Conservation (phyloP, 202 grass and related monocot genomes). For the Saccharum hybrid region DNA sequence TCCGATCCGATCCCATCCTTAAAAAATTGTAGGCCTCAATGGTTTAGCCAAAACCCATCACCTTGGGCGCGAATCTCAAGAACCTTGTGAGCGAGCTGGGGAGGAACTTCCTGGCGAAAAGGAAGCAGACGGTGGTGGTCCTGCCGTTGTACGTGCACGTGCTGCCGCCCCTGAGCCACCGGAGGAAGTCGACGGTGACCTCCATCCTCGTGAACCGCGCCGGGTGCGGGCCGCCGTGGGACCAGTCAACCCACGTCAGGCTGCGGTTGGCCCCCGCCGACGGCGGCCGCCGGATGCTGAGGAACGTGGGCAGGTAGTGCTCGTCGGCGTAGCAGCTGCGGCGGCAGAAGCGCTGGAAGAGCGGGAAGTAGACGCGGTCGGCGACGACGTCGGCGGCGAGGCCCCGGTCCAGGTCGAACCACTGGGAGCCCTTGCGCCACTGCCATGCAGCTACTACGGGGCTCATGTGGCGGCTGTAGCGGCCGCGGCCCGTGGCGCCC, state of each 20-base stretch:
- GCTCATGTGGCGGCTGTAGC: slow-evolving; percentile 60
- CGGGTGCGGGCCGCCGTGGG: slow-evolving; percentile 62
- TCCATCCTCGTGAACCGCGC: slow-evolving; percentile 56
- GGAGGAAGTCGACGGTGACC: slow-evolving; percentile 64
- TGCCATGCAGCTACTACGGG: slow-evolving; percentile 39
- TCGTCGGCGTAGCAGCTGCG: slow-evolving; percentile 71
- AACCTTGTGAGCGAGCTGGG: slow-evolving; percentile 73
- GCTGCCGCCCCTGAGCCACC: slow-evolving; percentile 54
- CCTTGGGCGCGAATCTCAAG: slow-evolving; percentile 74
- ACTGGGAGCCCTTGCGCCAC: slow-evolving; percentile 89
- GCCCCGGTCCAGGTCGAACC: slow-evolving; percentile 68
- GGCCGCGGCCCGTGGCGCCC: slow-evolving; percentile 50
- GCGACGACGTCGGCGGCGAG: slow-evolving; percentile 51
- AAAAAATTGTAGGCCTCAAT: neutral
- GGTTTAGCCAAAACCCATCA: slow-evolving; percentile 68
- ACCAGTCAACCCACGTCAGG: slow-evolving; percentile 88
- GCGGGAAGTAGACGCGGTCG: slow-evolving; percentile 59
- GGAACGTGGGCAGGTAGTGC: slow-evolving; percentile 74
- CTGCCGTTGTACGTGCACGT: slow-evolving; percentile 63
- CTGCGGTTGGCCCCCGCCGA: slow-evolving; percentile 34
- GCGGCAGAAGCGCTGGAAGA: slow-evolving; percentile 56
- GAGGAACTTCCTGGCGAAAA: slow-evolving; percentile 77
- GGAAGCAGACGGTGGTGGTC: slow-evolving; percentile 57
- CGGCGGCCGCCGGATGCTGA: slow-evolving; percentile 39
- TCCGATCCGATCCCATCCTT: neutral